These are phyloP conservation scores for Blastobotrys persicus DNA, from an alignment of 1,139 yeast species.

Conservation along the genomic window DNA sequence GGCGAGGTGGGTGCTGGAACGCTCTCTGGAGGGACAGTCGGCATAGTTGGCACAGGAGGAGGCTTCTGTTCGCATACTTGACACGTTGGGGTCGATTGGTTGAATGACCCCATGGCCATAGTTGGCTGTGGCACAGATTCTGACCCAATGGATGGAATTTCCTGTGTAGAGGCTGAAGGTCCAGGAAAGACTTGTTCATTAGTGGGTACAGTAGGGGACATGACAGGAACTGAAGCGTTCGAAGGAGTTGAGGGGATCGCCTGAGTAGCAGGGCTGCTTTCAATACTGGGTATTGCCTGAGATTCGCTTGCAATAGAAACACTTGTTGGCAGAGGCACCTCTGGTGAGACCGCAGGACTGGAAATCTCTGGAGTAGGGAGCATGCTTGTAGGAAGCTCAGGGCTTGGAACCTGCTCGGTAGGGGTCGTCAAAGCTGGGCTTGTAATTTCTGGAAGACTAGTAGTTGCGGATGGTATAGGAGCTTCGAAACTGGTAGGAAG, in stretches of 20 bases:
- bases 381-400: no score
- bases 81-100: conserved; percentile 1
- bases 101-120: background rate
- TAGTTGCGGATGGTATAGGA: no score
- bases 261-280: no score
- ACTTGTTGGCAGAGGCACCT: background rate
- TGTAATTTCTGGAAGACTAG: no score
- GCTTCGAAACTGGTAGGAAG: background rate
- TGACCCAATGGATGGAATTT: background rate
- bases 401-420: no score
- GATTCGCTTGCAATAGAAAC: background rate
- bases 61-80: conserved; percentile 3
- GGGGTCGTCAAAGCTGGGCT: background rate
- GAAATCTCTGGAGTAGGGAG: background rate
- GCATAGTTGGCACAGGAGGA: conserved; percentile 3
- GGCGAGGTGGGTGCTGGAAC: background rate
- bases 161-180: background rate
- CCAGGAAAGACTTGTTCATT: background rate
- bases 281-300: background rate
- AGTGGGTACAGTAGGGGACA: background rate
- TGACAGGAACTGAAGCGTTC: background rate
- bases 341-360: background rate
- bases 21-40: background rate
- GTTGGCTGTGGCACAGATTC: background rate
- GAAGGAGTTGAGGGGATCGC: background rate